These are phyloP conservation scores for Penicillium brasilianum DNA, from an alignment of 2,329 filamentous ascomycete species.

Conservation along the genomic window DNA sequence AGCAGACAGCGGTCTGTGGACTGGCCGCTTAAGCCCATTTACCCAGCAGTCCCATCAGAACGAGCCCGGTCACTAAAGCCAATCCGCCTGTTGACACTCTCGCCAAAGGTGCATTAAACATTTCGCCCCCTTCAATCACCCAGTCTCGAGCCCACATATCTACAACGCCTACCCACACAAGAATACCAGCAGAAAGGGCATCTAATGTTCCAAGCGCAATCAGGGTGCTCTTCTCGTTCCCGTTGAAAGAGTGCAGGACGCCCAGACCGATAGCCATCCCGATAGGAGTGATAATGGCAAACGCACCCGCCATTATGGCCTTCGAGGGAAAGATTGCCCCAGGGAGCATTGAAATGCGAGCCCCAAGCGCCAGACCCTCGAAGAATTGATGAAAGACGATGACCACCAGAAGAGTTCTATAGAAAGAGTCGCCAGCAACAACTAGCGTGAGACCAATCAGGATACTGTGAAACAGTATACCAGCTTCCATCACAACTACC, in stretches of 20 bases:
- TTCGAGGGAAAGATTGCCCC: conserved; percentile 47
- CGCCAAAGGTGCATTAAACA: conserved; percentile 57
- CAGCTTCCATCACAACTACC: conserved; percentile 72
- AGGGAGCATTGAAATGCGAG: conserved; percentile 67
- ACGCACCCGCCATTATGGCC: conserved; percentile 65
- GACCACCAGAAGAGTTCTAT: conserved; percentile 61
- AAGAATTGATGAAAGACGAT: conserved; percentile 82
- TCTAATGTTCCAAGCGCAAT: conserved; percentile 75
- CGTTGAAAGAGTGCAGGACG: conserved; percentile 72
- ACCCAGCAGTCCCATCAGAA: conserved; percentile 72
- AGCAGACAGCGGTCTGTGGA: not conserved
- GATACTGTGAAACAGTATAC: conserved; percentile 73
- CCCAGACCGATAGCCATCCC: conserved; percentile 83
- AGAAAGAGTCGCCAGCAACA: conserved; percentile 57
- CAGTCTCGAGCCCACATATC: conserved; percentile 82
- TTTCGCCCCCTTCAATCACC: conserved; percentile 64
- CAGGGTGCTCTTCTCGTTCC: conserved; percentile 70
- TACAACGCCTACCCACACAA: conserved; percentile 79
- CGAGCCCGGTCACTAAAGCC: conserved; percentile 65
- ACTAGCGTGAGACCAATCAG: conserved; percentile 58
- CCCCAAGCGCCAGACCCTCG: conserved; percentile 75
- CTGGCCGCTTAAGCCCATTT: conserved; percentile 67
- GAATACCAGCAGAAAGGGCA: conserved; percentile 73
- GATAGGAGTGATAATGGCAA: conserved; percentile 73
- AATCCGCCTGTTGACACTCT: conserved; percentile 58